phyloP scores from a whole-genome alignment of 164 flowering plant genomes.

The Kingdonia uniflora region DNA sequence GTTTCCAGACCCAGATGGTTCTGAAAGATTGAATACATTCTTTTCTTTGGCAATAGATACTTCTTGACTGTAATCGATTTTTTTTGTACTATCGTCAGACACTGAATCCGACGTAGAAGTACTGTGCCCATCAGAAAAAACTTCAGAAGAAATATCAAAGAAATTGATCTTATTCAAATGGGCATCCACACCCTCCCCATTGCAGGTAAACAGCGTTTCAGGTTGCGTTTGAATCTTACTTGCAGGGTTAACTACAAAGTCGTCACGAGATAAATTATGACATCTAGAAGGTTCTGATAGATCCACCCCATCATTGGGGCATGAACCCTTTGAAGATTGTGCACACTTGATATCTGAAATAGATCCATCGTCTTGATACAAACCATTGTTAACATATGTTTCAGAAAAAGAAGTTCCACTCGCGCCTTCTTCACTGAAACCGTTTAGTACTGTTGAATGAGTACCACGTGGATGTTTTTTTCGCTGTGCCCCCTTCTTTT shows the following conservation, averaged over 20 bases:
- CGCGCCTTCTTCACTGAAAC: conserved; percentile 15
- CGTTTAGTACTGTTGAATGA: conserved; percentile 12
- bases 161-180: conserved; percentile 7
- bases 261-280: too few species aligned
- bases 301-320: too few species aligned
- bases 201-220: conserved; percentile 1
- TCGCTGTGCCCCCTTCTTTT: conserved; percentile 30
- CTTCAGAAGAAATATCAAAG: conserved; percentile 13
- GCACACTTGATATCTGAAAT: conserved; percentile 2
- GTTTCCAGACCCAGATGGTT: conserved; percentile 6
- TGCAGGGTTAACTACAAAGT: conserved; percentile 5
- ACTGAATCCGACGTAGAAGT: conserved; percentile 14
- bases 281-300: too few species aligned
- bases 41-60: conserved; percentile 7
- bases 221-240: conserved; percentile 6
- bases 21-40: background rate
- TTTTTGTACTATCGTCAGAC: too few species aligned
- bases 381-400: conserved; percentile 13
- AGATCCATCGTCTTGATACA: conserved; percentile 12
- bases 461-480: conserved; percentile 16
- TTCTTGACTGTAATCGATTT: conserved; percentile 6
- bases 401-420: conserved; percentile 17
- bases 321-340: too few species aligned
- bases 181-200: conserved; percentile 7
- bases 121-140: conserved; percentile 8